These are phyloP conservation scores for Yarrowia bubula DNA, from an alignment of 805 yeast species.

Conservation along the genomic window DNA sequence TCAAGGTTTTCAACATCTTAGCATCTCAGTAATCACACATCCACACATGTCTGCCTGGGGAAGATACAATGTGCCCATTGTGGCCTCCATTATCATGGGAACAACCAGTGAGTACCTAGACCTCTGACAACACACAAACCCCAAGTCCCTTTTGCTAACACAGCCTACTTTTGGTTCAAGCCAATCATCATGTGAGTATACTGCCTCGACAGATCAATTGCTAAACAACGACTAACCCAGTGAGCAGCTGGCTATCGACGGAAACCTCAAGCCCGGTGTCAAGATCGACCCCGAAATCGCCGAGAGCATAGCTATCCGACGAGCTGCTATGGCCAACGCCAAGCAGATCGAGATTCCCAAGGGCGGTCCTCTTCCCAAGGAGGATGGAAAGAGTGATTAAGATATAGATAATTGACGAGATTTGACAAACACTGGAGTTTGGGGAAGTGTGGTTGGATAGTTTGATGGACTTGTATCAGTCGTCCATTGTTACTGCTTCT, in stretches of 20 bases:
- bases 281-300: conserved; percentile 22
- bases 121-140: not conserved
- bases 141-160: not conserved
- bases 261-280: conserved; percentile 24
- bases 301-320: conserved; percentile 11
- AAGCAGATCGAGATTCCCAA: not conserved
- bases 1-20: conserved; percentile 1
- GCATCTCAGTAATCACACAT: not conserved
- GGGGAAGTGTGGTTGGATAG: too few species aligned
- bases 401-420: not conserved
- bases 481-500: too few species aligned
- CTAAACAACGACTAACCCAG: not conserved
- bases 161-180: conserved; percentile 27
- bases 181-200: conserved; percentile 25
- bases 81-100: conserved; percentile 12
- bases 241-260: conserved; percentile 24
- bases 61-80: conserved; percentile 16
- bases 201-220: not conserved
- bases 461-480: too few species aligned
- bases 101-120: conserved; percentile 17
- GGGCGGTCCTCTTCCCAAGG: conserved; percentile 14
- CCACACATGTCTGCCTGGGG: conserved; percentile 7
- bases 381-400: not conserved
- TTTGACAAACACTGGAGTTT: not conserved
- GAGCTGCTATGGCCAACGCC: conserved; percentile 4